Base-by-base conservation (phyloP, 1,284 basidiomycete species). In the Prillingera fragicola region DNA sequence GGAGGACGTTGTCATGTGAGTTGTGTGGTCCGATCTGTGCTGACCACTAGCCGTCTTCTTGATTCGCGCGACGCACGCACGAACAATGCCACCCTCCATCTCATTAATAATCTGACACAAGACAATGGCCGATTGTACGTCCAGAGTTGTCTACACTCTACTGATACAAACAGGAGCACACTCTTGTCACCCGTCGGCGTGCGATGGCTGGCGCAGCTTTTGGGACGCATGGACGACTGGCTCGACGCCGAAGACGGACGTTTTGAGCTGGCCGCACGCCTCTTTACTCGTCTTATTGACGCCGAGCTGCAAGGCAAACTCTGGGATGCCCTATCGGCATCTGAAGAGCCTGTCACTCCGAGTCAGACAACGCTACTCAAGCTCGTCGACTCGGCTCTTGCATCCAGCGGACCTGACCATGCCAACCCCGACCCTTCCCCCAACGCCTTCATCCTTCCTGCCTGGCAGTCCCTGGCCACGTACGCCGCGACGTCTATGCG, bases 291-390 rank as follows among this genome's bases (percentile, higher is more conserved):
- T 13, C 40, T 77, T 22, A 69, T 77, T 40, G 64, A 71, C 37
- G 54, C 55, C 3, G 69, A 64, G 3, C 50, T 72, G 9, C 59
- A 71, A 15, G 58, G 5, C 7, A 4, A 23, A 12, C 25, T 35
- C 24, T 36, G 43, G 31, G 31, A 45, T n/a, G 22, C 31, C 4
- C 48, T 54, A 17, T 8, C 33, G 33, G 50, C 36, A 8, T 9
- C 73, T 21, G 79, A 77, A 36, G 87, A 89, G 67, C 74, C 81
- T n/a, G 77, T 89, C 31, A 80, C 84, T 3, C 85, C 87, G 1
- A 81, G 84, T 55, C 88, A 91, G 67, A 87, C 81, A 1, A 84
- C 80, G 10, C 70, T 91, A n/a, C 77, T 92, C 44, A 91, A 90
- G 69, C 73, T 91, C 6, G 71, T 90, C 14, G 89, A 92, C 64